phyloP scores from a whole-genome alignment of 345 rosid species.

The Brassica carinata region DNA sequence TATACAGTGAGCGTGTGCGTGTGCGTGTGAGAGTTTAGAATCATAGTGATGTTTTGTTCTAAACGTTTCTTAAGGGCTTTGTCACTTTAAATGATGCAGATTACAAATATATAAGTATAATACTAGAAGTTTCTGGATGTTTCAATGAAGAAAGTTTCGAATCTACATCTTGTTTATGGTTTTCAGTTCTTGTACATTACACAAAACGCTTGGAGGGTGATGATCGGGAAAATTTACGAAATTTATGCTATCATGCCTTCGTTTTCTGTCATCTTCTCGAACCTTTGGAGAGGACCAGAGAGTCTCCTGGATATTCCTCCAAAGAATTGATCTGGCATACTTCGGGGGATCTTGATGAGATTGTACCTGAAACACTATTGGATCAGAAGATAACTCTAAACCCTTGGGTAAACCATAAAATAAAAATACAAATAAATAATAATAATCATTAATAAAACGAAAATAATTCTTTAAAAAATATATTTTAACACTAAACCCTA shows the following conservation, averaged over 20 bases:
- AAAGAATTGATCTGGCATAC: background rate
- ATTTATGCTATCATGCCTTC: background rate
- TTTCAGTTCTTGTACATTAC: background rate
- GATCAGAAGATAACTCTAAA: background rate
- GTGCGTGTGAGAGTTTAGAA: conserved; percentile 1
- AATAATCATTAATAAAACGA: too few species aligned
- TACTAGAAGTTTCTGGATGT: background rate
- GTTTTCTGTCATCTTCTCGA: conserved; percentile 11
- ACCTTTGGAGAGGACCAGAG: conserved; percentile 10
- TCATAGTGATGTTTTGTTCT: background rate
- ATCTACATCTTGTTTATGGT: background rate
- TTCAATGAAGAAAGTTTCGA: background rate
- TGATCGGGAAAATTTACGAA: conserved; percentile 33
- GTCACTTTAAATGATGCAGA: conserved; percentile 5
- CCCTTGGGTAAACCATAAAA: too few species aligned
- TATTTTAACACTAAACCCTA: too few species aligned
- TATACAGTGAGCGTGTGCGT: background rate
- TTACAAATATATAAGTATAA: background rate
- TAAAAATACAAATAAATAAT: too few species aligned
- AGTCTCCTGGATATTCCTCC: conserved; percentile 6
- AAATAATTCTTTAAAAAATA: too few species aligned
- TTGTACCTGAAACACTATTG: conserved; percentile 16
- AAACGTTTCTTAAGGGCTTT: background rate
- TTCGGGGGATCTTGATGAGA: background rate
- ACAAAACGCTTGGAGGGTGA: conserved; percentile 37